Evolutionary conservation across 2,329 filamentous ascomycete species (phyloP).

Genomic region (Ramichloridium luteum): DNA sequence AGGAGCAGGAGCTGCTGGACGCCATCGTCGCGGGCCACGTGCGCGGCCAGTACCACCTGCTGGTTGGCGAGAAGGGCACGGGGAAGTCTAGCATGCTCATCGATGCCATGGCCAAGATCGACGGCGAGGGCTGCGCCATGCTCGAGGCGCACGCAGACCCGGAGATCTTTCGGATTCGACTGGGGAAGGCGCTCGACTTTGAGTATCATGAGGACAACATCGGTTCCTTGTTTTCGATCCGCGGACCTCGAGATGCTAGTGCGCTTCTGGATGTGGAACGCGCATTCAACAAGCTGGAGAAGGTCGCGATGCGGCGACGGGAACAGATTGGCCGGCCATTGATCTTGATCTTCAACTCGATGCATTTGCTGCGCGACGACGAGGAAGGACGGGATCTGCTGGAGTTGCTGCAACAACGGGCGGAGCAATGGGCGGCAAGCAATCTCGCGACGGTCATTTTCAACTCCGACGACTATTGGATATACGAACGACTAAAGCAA

Average conservation of each 20-base stretch:
- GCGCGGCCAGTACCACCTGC: conserved; percentile 74
- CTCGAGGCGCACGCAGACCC: conserved; percentile 91
- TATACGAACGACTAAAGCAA: conserved; percentile 87
- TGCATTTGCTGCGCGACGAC: conserved; percentile 81
- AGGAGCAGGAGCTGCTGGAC: conserved; percentile 73
- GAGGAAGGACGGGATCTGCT: conserved; percentile 87
- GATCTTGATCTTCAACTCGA: conserved; percentile 87
- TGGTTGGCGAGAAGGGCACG: conserved; percentile 91
- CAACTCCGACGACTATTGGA: conserved; percentile 97
- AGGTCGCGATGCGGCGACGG: conserved; percentile 69
- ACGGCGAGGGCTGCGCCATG: conserved; percentile 85
- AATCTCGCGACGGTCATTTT: conserved; percentile 86
- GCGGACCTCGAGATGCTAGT: conserved; percentile 81
- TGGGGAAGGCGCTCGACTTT: conserved; percentile 89
- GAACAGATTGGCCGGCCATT: conserved; percentile 54
- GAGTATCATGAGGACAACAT: conserved; percentile 98
- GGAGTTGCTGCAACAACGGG: conserved; percentile 87
- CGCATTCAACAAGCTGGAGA: conserved; percentile 95
- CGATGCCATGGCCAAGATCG: conserved; percentile 84
- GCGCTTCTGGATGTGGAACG: conserved; percentile 90
- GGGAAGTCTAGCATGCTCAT: conserved; percentile 96
- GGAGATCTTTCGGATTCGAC: conserved; percentile 84
- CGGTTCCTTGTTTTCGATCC: conserved; percentile 87
- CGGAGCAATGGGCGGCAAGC: conserved; percentile 90
- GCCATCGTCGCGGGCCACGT: conserved; percentile 63